Base-by-base conservation (phyloP, 148 eudicot genomes). In the Silene uniflora region DNA sequence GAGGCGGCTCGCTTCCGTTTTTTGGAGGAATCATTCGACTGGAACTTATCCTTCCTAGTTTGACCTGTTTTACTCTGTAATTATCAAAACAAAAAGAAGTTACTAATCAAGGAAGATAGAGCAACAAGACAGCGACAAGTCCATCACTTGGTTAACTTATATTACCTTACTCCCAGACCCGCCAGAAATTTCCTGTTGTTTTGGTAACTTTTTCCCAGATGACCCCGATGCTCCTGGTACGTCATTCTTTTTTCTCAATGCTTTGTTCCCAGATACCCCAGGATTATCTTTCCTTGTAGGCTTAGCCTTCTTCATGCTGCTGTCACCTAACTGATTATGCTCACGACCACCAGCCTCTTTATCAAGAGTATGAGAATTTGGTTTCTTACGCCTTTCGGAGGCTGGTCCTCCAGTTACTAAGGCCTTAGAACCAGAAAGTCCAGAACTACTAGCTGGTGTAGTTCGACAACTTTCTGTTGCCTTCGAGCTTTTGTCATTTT, bases 91-190 rank as follows among this genome's bases (percentile, higher is more conserved):
- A 52, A 18, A 67, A 39, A 21, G 13, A 22, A 62, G 59, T 61
- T 77, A 70, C 49, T 18, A 12, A 12, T 60, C 23, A 24, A 58
- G 54, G 19, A 71, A 0, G 21, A 42, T 44, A 42, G 35, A 56
- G 65, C 44, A 69, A 69, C 24, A 58, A 14, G 56, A 35, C 46
- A 65, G 59, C 66, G 10, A 79, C 27, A 39, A 24, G 17, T 9
- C 39, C 23, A 52, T 21, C 27, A 71, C 42, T 25, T 61, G 63
- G 27, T 24, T 11, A 22, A 76, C 23, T 62, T 18, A 63, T 29
- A 67, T 67, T 80, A 84, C 85, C 90, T 85, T 85, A 76, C 75
- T 84, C 69, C 85, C 80, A 72, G 88, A 80, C 62, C 77, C 83
- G 73, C 74, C 75, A 62, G 74, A 66, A 24, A 11, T 49, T 39